Evolutionary conservation across 2,329 filamentous ascomycete species (phyloP).

Genomic region (Teratosphaeria pseudoeucalypti): DNA sequence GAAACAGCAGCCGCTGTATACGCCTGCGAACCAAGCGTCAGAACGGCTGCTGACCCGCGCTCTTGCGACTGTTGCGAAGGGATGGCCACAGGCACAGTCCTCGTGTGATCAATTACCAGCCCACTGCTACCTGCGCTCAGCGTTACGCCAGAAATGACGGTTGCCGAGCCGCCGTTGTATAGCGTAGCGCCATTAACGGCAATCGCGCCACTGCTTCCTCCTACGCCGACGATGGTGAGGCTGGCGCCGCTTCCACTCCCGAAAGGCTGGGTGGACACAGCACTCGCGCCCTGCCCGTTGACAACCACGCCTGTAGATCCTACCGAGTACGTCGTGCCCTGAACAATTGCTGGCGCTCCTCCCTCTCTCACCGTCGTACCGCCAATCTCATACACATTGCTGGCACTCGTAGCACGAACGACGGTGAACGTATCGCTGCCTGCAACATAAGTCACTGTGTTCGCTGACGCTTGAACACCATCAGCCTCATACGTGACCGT

Average conservation of each 20-base stretch:
- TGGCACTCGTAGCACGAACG: neutral
- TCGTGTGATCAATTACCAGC: neutral
- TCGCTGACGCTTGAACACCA: neutral
- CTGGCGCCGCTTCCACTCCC: neutral
- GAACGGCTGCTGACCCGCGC: neutral
- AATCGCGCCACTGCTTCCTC: neutral
- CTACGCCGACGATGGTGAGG: neutral
- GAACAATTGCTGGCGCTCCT: neutral
- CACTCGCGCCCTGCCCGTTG: neutral
- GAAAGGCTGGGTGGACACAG: neutral
- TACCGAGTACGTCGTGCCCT: neutral
- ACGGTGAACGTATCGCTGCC: neutral
- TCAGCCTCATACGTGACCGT: neutral
- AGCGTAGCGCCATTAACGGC: neutral
- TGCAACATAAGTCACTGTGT: neutral
- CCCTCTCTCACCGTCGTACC: neutral
- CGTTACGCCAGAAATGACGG: neutral
- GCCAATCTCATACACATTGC: neutral
- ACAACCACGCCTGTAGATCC: neutral
- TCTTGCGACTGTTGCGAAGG: neutral
- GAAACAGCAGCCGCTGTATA: neutral
- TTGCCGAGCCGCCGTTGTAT: neutral
- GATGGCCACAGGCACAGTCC: neutral
- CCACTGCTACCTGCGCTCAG: neutral
- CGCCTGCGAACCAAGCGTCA: neutral